These are phyloP conservation scores for Phytopythium boreale DNA, from an alignment of 352 stramenopile species.

Conservation along the genomic window DNA sequence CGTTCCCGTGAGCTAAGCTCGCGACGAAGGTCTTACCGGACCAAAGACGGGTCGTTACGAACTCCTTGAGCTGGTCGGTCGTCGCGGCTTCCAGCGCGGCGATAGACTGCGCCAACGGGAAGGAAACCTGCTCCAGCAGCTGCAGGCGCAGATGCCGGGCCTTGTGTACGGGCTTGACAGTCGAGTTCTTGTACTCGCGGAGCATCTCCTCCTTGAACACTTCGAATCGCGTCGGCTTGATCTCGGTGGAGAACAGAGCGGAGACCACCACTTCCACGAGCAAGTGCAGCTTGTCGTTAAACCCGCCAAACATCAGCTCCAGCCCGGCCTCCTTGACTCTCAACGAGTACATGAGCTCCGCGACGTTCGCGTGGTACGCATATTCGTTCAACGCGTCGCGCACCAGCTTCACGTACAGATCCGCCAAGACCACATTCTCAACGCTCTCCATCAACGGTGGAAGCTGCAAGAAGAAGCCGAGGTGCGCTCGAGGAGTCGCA, in stretches of 20 bases:
- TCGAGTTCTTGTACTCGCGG: slow-evolving; percentile 63
- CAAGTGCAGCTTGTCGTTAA: slow-evolving; percentile 70
- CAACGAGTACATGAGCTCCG: slow-evolving; percentile 69
- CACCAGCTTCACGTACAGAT: slow-evolving; percentile 64
- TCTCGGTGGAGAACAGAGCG: slow-evolving; percentile 44
- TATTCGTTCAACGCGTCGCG: slow-evolving; percentile 69
- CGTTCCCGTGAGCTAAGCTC: slow-evolving; percentile 75
- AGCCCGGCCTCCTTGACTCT: slow-evolving; percentile 58
- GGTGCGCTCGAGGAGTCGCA: slow-evolving; percentile 49
- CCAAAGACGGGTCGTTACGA: slow-evolving; percentile 48
- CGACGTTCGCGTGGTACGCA: slow-evolving; percentile 71
- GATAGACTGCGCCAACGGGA: slow-evolving; percentile 44
- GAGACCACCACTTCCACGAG: slow-evolving; percentile 61
- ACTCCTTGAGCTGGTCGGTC: slow-evolving; percentile 32
- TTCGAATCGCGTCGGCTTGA: slow-evolving; percentile 52
- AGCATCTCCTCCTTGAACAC: slow-evolving; percentile 69
- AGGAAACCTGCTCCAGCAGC: slow-evolving; percentile 48
- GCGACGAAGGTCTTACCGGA: slow-evolving; percentile 38
- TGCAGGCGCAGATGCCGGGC: slow-evolving; percentile 65
- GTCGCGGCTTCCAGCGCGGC: slow-evolving; percentile 40
- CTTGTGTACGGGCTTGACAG: slow-evolving; percentile 54
- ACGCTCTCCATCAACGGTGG: slow-evolving; percentile 41
- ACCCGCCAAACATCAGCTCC: slow-evolving; percentile 70
- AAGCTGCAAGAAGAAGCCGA: slow-evolving; percentile 52
- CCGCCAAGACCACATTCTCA: slow-evolving; percentile 35